Evolutionary conservation across 1,284 basidiomycete species (phyloP).

Genomic region (Coriolopsis trogii): DNA sequence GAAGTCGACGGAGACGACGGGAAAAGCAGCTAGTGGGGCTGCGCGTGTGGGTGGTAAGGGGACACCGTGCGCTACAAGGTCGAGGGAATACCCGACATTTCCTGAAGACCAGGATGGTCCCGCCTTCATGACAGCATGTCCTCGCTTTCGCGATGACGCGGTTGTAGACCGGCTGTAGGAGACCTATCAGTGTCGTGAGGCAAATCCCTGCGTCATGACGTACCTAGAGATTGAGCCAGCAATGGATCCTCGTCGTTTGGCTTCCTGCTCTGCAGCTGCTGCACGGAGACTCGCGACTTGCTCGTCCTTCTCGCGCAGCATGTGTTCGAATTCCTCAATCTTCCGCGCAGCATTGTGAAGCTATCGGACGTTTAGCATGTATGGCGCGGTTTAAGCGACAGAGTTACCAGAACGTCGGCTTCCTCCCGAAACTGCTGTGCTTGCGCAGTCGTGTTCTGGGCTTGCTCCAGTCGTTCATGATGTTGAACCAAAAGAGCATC

Average conservation of each 20-base stretch:
- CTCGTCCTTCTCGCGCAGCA: constrained; percentile 3
- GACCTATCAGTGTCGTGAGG: no score
- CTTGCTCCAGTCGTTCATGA: not conserved
- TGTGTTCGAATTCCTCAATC: constrained; percentile 15
- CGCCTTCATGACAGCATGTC: not conserved
- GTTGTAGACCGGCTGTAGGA: no score
- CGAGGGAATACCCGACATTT: not conserved
- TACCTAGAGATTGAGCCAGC: no score
- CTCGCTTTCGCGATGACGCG: constrained; percentile 6
- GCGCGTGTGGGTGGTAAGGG: constrained; percentile 15
- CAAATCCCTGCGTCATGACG: no score
- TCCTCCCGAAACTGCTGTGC: not conserved
- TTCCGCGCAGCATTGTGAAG: constrained; percentile 11
- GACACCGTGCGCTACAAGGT: constrained; percentile 18
- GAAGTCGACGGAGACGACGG: constrained; percentile 16
- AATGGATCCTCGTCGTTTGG: no score
- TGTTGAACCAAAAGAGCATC: constrained; percentile 14
- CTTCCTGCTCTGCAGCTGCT: no score
- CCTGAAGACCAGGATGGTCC: not conserved
- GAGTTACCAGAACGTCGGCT: constrained; percentile 1
- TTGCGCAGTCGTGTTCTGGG: not conserved
- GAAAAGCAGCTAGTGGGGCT: constrained; percentile 9
- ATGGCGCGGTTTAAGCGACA: no score
- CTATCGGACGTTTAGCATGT: not conserved
- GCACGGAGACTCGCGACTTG: no score